Evolutionary conservation across 2,329 filamentous ascomycete genomes (phyloP).

Genomic region (Penicillium italicum): DNA sequence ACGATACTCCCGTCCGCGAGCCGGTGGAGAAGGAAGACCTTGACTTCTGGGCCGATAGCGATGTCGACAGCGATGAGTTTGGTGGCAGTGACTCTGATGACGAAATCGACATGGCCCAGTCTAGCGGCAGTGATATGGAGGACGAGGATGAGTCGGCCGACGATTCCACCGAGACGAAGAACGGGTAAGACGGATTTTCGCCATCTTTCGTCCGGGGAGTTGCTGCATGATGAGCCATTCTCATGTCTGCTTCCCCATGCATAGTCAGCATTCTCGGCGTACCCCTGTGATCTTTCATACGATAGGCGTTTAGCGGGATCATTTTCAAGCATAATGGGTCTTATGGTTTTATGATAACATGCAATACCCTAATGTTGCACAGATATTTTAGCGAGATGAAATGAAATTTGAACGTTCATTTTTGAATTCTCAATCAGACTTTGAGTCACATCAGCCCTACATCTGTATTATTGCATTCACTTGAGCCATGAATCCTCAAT

Average conservation of each 20-base stretch:
- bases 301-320: background rate
- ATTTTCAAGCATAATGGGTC: background rate
- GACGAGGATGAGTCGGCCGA: constrained; percentile 34
- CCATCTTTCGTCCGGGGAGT: background rate
- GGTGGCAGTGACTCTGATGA: constrained; percentile 64
- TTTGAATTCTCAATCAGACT: background rate
- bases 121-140: constrained; percentile 53
- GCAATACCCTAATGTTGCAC: background rate
- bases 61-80: constrained; percentile 70
- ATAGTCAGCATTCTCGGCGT: constrained; percentile 7
- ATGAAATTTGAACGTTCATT: background rate
- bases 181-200: background rate
- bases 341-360: constrained; percentile 5
- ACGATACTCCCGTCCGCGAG: constrained; percentile 55
- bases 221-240: background rate
- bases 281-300: background rate
- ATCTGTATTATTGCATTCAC: background rate
- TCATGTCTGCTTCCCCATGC: background rate
- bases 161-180: background rate
- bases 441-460: background rate
- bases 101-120: constrained; percentile 42
- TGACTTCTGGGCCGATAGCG: constrained; percentile 77
- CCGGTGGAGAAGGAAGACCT: constrained; percentile 65
- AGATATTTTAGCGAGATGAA: background rate
- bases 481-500: background rate